Percentiles rank a stretch among this genome's conserved stretches.
phyloP scores from a whole-genome alignment of 2,329 filamentous ascomycete species.

The Orbilia blumenaviensis region DNA sequence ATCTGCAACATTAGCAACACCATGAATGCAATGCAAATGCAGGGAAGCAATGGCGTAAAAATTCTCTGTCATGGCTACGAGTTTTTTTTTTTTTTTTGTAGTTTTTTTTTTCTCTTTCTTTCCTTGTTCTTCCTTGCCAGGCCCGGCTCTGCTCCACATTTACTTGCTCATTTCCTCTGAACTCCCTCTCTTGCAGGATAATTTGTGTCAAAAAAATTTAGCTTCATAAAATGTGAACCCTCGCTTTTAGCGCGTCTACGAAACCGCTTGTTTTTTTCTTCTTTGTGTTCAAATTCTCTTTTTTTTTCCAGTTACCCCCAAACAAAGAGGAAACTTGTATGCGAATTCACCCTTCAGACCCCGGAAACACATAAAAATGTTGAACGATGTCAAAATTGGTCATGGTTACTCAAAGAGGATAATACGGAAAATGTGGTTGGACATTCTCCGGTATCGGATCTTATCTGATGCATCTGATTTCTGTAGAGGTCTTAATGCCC shows the following conservation, averaged over 20 bases:
- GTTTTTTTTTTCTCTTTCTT: conserved; percentile 18
- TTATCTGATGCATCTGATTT: conserved; percentile 55
- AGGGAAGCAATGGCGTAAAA: conserved; percentile 17
- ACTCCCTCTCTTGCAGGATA: conserved; percentile 37
- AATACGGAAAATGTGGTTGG: conserved; percentile 34
- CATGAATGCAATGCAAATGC: not conserved
- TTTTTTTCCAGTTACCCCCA: not conserved
- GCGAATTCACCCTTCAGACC: conserved; percentile 10
- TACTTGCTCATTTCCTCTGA: conserved; percentile 47
- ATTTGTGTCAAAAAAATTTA: conserved; percentile 18
- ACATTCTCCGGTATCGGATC: conserved; percentile 53
- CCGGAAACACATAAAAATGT: conserved; percentile 31
- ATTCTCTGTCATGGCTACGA: not conserved
- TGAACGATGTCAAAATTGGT: conserved; percentile 40
- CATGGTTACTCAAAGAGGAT: conserved; percentile 44
- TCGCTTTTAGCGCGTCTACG: conserved; percentile 17
- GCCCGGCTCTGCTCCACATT: conserved; percentile 12
- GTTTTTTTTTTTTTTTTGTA: conserved; percentile 11
- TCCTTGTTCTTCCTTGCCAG: no score
- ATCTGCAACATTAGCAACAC: conserved; percentile 41
- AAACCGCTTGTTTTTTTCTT: conserved; percentile 17
- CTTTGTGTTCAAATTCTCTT: not conserved
- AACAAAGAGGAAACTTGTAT: conserved; percentile 43
- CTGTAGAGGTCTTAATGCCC: conserved; percentile 4
- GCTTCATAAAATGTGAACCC: conserved; percentile 1